Conservation (phyloP, 768 basidiomycete genomes). For the Lactarius quietus region DNA sequence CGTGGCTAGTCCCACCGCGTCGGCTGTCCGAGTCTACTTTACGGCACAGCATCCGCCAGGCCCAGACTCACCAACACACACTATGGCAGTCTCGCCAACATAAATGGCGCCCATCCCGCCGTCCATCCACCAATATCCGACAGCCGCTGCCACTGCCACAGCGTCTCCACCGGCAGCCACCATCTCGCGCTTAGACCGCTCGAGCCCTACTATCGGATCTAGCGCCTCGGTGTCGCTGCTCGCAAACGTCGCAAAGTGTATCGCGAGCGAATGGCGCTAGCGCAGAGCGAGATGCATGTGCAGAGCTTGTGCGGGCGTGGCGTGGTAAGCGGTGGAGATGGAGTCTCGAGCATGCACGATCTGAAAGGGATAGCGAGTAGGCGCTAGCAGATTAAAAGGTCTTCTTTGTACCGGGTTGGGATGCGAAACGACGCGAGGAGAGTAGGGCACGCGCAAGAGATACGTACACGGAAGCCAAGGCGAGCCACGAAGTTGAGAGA, state of each 20-base stretch:
- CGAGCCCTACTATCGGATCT: conserved; percentile 38
- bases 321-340: conserved; percentile 38
- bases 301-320: too few species aligned
- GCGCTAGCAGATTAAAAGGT: not conserved
- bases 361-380: conserved; percentile 30
- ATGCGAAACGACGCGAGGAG: not conserved
- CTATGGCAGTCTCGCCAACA: too few species aligned
- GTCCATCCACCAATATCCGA: too few species aligned
- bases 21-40: too few species aligned
- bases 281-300: conserved; percentile 37
- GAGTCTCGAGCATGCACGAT: conserved; percentile 24
- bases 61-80: too few species aligned
- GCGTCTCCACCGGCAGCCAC: too few species aligned
- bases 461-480: conserved; percentile 37
- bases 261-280: conserved; percentile 37
- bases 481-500: conserved; percentile 37
- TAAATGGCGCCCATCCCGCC: too few species aligned
- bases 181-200: conserved; percentile 37
- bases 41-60: too few species aligned
- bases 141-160: too few species aligned
- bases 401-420: too few species aligned
- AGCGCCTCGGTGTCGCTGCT: conserved; percentile 41
- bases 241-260: conserved; percentile 45
- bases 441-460: not conserved
- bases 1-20: too few species aligned